Base-by-base conservation (phyloP, 1,284 basidiomycete species). In the Polyporus tsugae region DNA sequence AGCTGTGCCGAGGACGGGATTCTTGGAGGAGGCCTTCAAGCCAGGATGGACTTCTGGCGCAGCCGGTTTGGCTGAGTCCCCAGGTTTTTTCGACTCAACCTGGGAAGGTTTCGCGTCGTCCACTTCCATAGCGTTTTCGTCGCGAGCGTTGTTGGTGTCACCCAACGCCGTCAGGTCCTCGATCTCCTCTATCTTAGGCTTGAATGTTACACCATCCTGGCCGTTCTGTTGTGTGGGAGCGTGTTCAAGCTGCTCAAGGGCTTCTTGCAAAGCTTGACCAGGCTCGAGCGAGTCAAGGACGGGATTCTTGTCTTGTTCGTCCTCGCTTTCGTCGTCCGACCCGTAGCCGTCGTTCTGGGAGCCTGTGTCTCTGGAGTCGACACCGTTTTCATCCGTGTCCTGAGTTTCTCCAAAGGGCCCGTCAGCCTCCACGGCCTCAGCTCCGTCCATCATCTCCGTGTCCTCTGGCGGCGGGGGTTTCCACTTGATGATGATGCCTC, bases 401-500 rank as follows among this genome's bases (percentile, higher is more conserved):
- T 77, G 73, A 7, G 75, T 67, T 4, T 76, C 75, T 33, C 65
- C 72, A 53, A 67, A 67, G 1, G 69, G 71, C 3, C 67, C 69
- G 7, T 70, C 71, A 6, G 42, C 46, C n/a, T 71, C 63, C 11
- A 60, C 66, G 15, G 60, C 75, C 15, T 77, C 79, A 63, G 78
- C 78, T 33, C 52, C 72, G 67, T 68, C 74, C 29, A 58, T 57
- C 69, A 70, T 72, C 29, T 76, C 73, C 39, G 65, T 67, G 10
- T 78, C 76, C 42, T 79, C 76, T 11, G 72, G 74, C 1, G 76
- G 79, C 5, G 86, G 83, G 39, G 82, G 84, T 70, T 83, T 88
- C 91, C 91, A 93, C 60, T 85, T 83, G 52, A 91, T 87, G 75
- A 88, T 89, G 57, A 94, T 89, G 68, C 95, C 95, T 64, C 89